A percentile compares a stretch with the other conserved stretches of the same genome.
phyloP scores from a whole-genome alignment of 106 monocot genomes.

The Agapanthus africanus region DNA sequence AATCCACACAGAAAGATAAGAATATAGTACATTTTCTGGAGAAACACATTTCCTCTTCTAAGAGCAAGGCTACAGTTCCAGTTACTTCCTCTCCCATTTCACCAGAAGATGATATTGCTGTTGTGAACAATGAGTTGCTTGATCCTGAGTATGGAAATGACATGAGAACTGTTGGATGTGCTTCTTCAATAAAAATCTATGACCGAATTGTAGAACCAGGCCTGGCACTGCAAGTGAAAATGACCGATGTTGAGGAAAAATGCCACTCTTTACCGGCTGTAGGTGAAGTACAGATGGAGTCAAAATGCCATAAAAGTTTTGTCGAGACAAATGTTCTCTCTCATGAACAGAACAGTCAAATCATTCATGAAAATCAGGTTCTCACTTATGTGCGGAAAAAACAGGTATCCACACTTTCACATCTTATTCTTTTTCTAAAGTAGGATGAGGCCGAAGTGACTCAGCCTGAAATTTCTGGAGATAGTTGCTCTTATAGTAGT shows the following conservation, averaged over 20 bases:
- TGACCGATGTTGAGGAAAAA: background rate
- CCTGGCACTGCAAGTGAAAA: background rate
- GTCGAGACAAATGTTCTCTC: slow-evolving; percentile 24
- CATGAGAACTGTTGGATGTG: background rate
- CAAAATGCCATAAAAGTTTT: slow-evolving; percentile 18
- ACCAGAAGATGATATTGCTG: slow-evolving; percentile 5
- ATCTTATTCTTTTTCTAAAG: background rate
- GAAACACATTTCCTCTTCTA: background rate
- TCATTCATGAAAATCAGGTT: background rate
- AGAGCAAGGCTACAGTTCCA: slow-evolving; percentile 2
- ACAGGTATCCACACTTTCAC: slow-evolving; percentile 13
- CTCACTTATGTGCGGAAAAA: slow-evolving; percentile 1
- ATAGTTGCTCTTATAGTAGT: background rate
- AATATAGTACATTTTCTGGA: slow-evolving; percentile 1
- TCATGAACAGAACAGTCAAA: slow-evolving; percentile 14
- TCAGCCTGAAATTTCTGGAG: background rate
- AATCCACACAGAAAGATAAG: background rate
- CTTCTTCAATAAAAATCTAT: slow-evolving; percentile 1
- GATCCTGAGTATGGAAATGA: slow-evolving; percentile 12
- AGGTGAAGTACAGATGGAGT: slow-evolving; percentile 3
- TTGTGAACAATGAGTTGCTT: slow-evolving; percentile 10
- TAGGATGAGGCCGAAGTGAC: background rate
- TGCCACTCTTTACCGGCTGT: background rate
- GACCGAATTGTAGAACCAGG: slow-evolving; percentile 2
- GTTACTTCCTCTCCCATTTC: slow-evolving; percentile 5